Evolutionary conservation across 164 flowering plant genomes (phyloP).

Genomic region (Santalum album): DNA sequence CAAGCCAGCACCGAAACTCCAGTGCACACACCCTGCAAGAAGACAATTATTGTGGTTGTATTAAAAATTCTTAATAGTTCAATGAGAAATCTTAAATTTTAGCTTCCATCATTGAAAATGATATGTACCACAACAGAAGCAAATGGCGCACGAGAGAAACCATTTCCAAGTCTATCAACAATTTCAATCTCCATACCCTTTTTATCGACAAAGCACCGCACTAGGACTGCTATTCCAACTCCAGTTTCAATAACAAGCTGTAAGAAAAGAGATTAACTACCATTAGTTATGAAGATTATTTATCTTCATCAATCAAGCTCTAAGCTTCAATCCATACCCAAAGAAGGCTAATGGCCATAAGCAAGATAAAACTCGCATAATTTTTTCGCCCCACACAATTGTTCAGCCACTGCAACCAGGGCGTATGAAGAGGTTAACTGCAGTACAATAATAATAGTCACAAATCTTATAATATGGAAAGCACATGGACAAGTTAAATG

Average conservation of each 20-base stretch:
- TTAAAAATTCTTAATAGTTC: neutral
- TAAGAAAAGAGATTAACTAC: conserved; percentile 2
- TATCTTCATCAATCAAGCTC: neutral
- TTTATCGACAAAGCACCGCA: conserved; percentile 76
- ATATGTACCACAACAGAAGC: conserved; percentile 82
- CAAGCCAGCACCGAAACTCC: conserved; percentile 84
- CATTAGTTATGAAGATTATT: conserved; percentile 1
- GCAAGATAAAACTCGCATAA: conserved; percentile 70
- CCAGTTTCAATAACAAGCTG: conserved; percentile 82
- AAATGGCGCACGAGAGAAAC: conserved; percentile 87
- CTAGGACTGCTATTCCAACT: conserved; percentile 85
- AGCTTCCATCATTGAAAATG: neutral
- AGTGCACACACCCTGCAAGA: conserved; percentile 65
- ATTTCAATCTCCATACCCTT: conserved; percentile 67
- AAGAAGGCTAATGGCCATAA: conserved; percentile 81
- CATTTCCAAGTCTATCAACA: conserved; percentile 83
- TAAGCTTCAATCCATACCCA: conserved; percentile 57
- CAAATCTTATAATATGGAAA: no score
- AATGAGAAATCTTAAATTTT: neutral
- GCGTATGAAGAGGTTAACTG: conserved; percentile 6
- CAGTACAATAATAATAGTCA: neutral
- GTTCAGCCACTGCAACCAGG: conserved; percentile 80
- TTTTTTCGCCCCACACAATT: conserved; percentile 95
- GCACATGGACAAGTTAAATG: no score
- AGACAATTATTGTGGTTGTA: neutral